Evolutionary conservation across 2,329 filamentous ascomycete genomes (phyloP), one percentile per base, ranked within the genome.

Genomic region (Fusarium nanum): DNA sequence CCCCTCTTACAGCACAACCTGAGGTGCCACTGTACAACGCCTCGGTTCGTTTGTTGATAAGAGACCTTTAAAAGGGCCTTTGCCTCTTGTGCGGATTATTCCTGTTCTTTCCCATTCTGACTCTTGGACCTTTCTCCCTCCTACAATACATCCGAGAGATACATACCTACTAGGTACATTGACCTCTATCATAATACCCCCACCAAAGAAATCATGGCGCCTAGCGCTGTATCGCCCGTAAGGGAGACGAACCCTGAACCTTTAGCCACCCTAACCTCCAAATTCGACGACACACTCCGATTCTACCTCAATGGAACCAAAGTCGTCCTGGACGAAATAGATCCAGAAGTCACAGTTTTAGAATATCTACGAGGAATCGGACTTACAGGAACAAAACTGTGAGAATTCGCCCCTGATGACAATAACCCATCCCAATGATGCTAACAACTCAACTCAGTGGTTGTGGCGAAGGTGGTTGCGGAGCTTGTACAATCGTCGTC

Each of bases 221-320:
- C 88, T 13, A 85, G 79, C 67, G 86, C 86, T 70, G 76, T 88
- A 69, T 85, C 86, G 25, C 84, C 86, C 25, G 81, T 85, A 68
- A 79, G 79, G 64, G 80, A 83, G 20, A 56, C 70, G 37, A 75
- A 76, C 48, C 72, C 77, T 40, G 77, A 79, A 47, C 74, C 77
- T 12, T 65, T 82, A 59, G 78, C 78, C 16, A 70, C 76, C 45
- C 81, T 98, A 53, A 96, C 93, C 2, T 89, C 91, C 56, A 81
- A 86, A 48, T 98, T 93, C 80, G 92, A 97, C 76, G 93, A 98
- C 79, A 95, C 93, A 3, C 85, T 98, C 63, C 88, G 91, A 20
- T 98, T 98, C 84, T 98, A 94, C 78, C 88, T 99, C 54, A 99
- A 99, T 78, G 96, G 96, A 68, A 97, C 95, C 4, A 93, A 91